These are phyloP conservation scores for Nymphaea thermarum DNA, from an alignment of 164 flowering plant species.

Conservation along the genomic window DNA sequence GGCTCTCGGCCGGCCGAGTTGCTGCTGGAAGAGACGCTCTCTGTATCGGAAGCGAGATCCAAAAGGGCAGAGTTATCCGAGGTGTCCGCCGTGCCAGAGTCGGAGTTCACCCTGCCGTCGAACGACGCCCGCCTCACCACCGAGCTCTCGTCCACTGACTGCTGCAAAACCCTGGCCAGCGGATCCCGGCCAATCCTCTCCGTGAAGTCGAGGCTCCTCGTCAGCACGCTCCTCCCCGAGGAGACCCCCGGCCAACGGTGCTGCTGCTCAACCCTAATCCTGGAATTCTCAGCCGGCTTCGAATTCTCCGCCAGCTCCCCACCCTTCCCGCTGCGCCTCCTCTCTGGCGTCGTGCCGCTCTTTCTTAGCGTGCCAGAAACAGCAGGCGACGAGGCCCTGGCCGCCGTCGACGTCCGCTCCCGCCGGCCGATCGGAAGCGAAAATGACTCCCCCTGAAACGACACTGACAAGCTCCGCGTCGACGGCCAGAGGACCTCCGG, in stretches of 20 bases:
- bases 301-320: conserved; percentile 59
- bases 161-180: conserved; percentile 10
- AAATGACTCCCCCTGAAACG: conserved; percentile 92
- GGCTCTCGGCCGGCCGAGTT: conserved; percentile 59
- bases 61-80: conserved; percentile 13
- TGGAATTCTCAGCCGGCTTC: conserved; percentile 31
- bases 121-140: conserved; percentile 31
- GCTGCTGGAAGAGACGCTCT: conserved; percentile 96
- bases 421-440: conserved; percentile 76
- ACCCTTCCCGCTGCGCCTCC: conserved; percentile 30
- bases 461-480: conserved; percentile 77
- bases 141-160: conserved; percentile 34
- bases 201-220: conserved; percentile 58
- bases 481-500: conserved; percentile 60
- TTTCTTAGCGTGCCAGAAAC: conserved; percentile 7
- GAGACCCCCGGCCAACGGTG: conserved; percentile 68
- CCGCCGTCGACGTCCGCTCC: conserved; percentile 23
- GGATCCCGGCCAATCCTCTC: background rate
- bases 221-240: conserved; percentile 24
- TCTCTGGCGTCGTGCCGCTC: conserved; percentile 58
- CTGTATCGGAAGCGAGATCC: conserved; percentile 83
- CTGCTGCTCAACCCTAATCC: conserved; percentile 13
- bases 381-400: conserved; percentile 10
- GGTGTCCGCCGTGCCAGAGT: conserved; percentile 28
- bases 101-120: conserved; percentile 49